phyloP scores from a whole-genome alignment of 768 basidiomycete genomes.

The Suillus subaureus region DNA sequence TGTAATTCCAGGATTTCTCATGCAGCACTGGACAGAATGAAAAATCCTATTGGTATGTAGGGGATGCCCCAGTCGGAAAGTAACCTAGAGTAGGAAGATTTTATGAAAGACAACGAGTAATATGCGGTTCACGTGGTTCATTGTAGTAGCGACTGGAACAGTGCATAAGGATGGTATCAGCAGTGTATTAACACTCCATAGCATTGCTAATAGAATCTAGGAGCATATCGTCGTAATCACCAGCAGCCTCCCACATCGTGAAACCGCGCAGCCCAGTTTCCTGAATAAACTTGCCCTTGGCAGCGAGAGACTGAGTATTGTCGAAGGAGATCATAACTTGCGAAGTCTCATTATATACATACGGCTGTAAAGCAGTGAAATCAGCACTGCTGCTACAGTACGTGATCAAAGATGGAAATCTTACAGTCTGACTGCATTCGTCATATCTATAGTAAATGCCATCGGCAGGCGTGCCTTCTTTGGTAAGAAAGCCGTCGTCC shows the following conservation, averaged over 20 bases:
- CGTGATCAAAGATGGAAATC: conserved; percentile 33
- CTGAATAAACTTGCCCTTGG: conserved; percentile 61
- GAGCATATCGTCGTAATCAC: conserved; percentile 58
- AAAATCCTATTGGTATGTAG: background rate
- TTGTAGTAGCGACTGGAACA: background rate
- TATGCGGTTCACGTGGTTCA: background rate
- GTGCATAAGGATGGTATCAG: background rate
- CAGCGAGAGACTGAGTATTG: conserved; percentile 44
- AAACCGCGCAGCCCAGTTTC: conserved; percentile 55
- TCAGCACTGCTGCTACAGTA: conserved; percentile 45
- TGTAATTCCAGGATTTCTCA: background rate
- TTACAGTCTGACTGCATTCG: conserved; percentile 70
- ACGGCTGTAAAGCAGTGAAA: conserved; percentile 44
- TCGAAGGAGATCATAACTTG: conserved; percentile 64
- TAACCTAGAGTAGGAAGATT: background rate
- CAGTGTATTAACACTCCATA: conserved; percentile 7
- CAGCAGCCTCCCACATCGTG: conserved; percentile 67
- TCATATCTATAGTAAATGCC: conserved; percentile 62
- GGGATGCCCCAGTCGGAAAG: background rate
- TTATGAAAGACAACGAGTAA: background rate
- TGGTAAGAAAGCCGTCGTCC: conserved; percentile 52
- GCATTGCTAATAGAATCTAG: conserved; percentile 49
- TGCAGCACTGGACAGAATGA: background rate
- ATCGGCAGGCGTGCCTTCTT: conserved; percentile 25
- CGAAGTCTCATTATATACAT: conserved; percentile 53